Evolutionary conservation across 1,139 yeast genomes (phyloP).

Genomic region (Yamadazyma oceani): DNA sequence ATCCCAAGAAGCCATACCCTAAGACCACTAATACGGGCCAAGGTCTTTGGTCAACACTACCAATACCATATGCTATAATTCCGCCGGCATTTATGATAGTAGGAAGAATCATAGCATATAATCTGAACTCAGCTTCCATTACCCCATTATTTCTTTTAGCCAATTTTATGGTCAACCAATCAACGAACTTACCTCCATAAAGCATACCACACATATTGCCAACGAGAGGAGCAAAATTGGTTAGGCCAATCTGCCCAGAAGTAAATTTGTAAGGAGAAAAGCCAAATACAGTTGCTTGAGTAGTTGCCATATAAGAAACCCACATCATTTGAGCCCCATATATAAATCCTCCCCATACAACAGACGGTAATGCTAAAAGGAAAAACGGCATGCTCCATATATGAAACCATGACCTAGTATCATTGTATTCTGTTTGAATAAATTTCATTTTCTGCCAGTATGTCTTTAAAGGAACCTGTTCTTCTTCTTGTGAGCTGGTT

Average conservation of each 20-base stretch:
- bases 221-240: constrained; percentile 39
- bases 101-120: constrained; percentile 41
- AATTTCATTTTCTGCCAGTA: constrained; percentile 34
- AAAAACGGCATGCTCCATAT: constrained; percentile 41
- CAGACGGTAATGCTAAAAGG: constrained; percentile 53
- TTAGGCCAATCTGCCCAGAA: constrained; percentile 36
- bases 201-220: constrained; percentile 40
- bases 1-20: constrained; percentile 54
- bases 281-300: constrained; percentile 41
- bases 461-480: constrained; percentile 24
- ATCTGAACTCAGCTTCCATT: constrained; percentile 40
- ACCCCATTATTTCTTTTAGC: constrained; percentile 37
- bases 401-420: constrained; percentile 36
- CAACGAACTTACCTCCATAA: constrained; percentile 43
- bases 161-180: constrained; percentile 32
- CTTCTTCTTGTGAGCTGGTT: neutral
- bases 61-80: constrained; percentile 35
- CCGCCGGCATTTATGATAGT: constrained; percentile 40
- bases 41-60: constrained; percentile 26
- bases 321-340: constrained; percentile 64
- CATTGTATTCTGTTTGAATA: constrained; percentile 38
- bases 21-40: constrained; percentile 55
- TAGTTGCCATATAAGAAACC: constrained; percentile 43
- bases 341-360: constrained; percentile 58
- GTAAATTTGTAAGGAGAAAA: constrained; percentile 35